phyloP scores from a whole-genome alignment of 139 green algal genomes.

The Chlorella sp. region DNA sequence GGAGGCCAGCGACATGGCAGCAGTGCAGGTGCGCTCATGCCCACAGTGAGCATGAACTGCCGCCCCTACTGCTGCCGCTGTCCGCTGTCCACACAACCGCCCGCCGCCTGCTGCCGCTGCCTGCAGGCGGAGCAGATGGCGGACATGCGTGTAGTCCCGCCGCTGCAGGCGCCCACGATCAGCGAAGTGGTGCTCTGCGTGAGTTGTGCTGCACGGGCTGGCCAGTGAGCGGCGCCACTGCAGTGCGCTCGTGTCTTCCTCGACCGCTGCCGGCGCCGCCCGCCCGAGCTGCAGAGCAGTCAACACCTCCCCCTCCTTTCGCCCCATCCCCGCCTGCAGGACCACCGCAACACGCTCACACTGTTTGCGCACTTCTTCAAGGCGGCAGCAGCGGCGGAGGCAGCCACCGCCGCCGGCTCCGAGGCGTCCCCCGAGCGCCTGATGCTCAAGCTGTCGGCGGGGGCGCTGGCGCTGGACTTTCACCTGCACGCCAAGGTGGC shows the following conservation, averaged over 20 bases:
- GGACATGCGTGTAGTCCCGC: neutral
- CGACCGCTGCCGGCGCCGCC: no score
- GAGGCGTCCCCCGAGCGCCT: neutral
- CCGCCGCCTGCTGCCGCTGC: no score
- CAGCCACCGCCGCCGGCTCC: neutral
- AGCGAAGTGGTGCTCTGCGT: neutral
- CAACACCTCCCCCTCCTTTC: neutral
- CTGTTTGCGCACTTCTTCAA: neutral
- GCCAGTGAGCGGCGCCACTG: no score
- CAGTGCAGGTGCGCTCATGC: no score
- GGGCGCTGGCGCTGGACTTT: neutral
- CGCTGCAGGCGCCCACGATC: neutral
- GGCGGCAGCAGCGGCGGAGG: neutral
- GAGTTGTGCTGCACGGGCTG: neutral
- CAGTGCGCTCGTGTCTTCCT: no score
- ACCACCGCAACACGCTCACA: neutral
- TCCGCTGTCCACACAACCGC: no score
- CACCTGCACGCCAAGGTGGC: neutral
- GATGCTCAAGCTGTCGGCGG: neutral
- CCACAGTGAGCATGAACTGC: no score
- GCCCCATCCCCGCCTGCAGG: neutral
- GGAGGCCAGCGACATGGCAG: neutral
- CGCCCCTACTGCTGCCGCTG: no score
- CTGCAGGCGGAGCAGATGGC: neutral
- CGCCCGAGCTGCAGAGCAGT: no score